Evolutionary conservation across 2,329 filamentous ascomycete genomes (phyloP).

Genomic region (Calonectria leucothoes): DNA sequence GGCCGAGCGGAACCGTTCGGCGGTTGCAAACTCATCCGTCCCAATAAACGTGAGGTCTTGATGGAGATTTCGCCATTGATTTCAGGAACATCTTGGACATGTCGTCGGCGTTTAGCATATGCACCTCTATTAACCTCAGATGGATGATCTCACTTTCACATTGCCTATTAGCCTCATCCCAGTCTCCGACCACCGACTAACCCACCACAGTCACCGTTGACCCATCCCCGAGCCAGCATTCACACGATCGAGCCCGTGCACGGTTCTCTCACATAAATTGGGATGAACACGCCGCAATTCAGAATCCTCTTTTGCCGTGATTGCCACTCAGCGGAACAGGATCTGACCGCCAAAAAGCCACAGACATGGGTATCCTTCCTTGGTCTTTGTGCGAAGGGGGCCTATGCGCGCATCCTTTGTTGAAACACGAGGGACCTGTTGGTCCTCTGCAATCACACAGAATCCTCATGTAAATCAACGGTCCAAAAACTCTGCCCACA

Average conservation of each 20-base stretch:
- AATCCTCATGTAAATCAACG: slow-evolving; percentile 7
- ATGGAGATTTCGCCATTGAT: neutral
- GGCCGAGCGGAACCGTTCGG: neutral
- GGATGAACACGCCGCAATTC: slow-evolving; percentile 17
- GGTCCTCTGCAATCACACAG: slow-evolving; percentile 17
- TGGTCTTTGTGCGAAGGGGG: neutral
- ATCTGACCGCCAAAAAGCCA: neutral
- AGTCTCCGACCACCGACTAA: neutral
- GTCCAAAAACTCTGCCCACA: neutral
- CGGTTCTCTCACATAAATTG: slow-evolving; percentile 22
- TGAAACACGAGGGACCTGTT: slow-evolving; percentile 16
- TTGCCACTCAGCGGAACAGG: neutral
- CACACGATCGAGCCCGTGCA: slow-evolving; percentile 14
- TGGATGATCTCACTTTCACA: slow-evolving; percentile 1
- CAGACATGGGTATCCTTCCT: slow-evolving; percentile 13
- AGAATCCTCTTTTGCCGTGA: neutral
- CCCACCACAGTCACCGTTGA: neutral
- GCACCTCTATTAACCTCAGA: neutral
- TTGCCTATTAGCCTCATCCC: neutral
- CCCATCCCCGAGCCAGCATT: neutral
- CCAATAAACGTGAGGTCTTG: neutral
- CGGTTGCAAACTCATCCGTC: slow-evolving; percentile 2
- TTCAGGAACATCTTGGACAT: neutral
- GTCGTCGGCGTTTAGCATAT: slow-evolving; percentile 12
- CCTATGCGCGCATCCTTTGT: slow-evolving; percentile 12